Conservation (phyloP, 179 eudicot genomes). For the Pouteria campechiana region DNA sequence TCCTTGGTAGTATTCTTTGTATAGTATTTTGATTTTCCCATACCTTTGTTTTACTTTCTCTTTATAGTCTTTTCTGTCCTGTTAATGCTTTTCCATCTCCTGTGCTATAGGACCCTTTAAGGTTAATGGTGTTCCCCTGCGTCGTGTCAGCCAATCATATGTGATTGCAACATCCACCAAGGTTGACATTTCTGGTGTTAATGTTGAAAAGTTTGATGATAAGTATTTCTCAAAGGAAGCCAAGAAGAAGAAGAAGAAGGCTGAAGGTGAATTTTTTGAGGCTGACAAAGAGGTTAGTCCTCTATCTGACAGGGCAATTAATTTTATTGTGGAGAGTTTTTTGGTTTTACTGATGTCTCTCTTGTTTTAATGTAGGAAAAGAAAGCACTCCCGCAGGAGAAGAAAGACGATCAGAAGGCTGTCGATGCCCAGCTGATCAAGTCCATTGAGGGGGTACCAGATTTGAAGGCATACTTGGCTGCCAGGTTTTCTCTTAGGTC, state of each 20-base stretch:
- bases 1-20: too few relatives aligned
- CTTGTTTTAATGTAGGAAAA: conserved; percentile 25
- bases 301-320: too few relatives aligned
- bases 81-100: background rate
- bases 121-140: conserved; percentile 84
- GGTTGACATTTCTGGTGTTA: conserved; percentile 58
- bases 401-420: conserved; percentile 45
- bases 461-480: conserved; percentile 42
- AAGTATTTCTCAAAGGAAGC: conserved; percentile 62
- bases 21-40: too few relatives aligned
- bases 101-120: conserved; percentile 61
- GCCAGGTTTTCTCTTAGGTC: conserved; percentile 50
- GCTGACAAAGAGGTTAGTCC: conserved; percentile 66
- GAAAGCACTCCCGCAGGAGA: conserved; percentile 39
- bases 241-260: conserved; percentile 70
- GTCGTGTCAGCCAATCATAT: conserved; percentile 78
- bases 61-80: too few relatives aligned
- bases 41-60: too few relatives aligned
- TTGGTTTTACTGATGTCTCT: too few relatives aligned
- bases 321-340: too few relatives aligned
- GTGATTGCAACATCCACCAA: conserved; percentile 75
- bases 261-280: conserved; percentile 82
- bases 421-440: conserved; percentile 41
- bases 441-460: conserved; percentile 31
- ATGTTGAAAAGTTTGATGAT: conserved; percentile 59